A percentile compares a stretch with the other conserved stretches of the same genome.
These are phyloP conservation scores for Pichia cactophila DNA, from an alignment of 1,139 yeast genomes.

Conservation along the genomic window DNA sequence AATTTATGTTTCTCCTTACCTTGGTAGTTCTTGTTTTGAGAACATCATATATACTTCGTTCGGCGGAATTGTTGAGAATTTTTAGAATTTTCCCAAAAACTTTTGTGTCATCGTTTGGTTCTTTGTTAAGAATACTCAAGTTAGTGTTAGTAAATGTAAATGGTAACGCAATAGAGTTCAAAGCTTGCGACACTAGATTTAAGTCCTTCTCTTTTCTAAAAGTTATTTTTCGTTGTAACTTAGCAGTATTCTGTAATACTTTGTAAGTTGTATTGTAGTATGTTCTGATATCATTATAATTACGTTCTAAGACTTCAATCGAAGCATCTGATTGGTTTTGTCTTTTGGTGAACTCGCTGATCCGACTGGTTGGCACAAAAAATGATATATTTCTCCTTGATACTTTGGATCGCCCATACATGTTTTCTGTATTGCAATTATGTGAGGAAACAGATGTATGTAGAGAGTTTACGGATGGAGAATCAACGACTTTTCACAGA, in stretches of 20 bases:
- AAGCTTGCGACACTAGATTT: background rate
- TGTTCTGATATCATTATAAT: conserved; percentile 7
- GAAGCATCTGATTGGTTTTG: conserved; percentile 9
- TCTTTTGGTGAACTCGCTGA: conserved; percentile 11
- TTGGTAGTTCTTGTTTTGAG: background rate
- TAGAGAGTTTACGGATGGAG: background rate
- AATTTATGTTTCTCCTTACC: background rate
- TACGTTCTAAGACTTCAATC: conserved; percentile 7
- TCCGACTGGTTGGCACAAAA: conserved; percentile 11
- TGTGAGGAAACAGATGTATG: background rate
- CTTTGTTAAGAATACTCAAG: background rate
- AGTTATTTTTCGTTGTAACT: background rate
- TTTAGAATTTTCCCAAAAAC: background rate
- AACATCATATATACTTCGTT: conserved; percentile 4
- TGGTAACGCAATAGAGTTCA: background rate
- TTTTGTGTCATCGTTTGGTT: background rate
- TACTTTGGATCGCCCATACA: background rate
- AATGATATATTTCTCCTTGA: conserved; percentile 5
- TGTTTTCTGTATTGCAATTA: background rate
- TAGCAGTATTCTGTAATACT: background rate
- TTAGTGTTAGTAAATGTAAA: background rate
- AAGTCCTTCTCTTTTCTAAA: background rate
- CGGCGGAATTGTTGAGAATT: background rate
- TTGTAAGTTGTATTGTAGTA: background rate
- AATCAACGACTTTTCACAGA: background rate